Evolutionary conservation across 257 asterid genomes (phyloP).

Genomic region (Gentiana dahurica): DNA sequence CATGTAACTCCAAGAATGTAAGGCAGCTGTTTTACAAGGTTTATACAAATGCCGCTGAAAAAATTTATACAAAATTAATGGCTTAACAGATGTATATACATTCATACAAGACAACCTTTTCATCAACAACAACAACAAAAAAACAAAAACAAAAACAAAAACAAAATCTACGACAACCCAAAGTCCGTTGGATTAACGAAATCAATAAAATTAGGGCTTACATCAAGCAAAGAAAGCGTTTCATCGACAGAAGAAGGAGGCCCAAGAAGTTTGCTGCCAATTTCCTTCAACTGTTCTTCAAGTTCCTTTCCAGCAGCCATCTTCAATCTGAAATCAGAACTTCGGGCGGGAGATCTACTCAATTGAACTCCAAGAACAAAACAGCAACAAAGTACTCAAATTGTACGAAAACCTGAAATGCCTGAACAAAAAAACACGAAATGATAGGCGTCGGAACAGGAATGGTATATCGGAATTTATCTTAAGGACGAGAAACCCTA

Average conservation of each 20-base stretch:
- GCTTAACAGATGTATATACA: too few species aligned
- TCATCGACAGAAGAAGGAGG: slow-evolving; percentile 55
- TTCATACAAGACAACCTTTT: too few species aligned
- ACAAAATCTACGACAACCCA: background rate
- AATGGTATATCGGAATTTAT: too few species aligned
- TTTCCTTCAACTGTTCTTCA: slow-evolving; percentile 51
- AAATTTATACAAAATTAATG: too few species aligned
- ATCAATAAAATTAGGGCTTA: slow-evolving; percentile 21
- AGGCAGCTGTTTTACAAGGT: too few species aligned
- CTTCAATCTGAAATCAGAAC: background rate
- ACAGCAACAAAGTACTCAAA: background rate
- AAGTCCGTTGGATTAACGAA: background rate
- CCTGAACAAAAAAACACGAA: too few species aligned
- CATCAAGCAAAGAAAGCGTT: slow-evolving; percentile 71
- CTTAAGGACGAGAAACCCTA: too few species aligned
- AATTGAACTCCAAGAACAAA: background rate
- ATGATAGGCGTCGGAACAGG: too few species aligned
- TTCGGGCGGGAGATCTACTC: background rate
- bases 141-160: background rate
- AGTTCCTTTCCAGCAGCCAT: slow-evolving; percentile 25
- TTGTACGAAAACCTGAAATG: background rate
- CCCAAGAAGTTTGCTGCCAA: slow-evolving; percentile 56
- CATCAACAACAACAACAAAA: too few species aligned
- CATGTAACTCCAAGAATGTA: too few species aligned
- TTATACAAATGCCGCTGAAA: too few species aligned